phyloP scores from a whole-genome alignment of 768 basidiomycete species.

The Naematelia encephala region DNA sequence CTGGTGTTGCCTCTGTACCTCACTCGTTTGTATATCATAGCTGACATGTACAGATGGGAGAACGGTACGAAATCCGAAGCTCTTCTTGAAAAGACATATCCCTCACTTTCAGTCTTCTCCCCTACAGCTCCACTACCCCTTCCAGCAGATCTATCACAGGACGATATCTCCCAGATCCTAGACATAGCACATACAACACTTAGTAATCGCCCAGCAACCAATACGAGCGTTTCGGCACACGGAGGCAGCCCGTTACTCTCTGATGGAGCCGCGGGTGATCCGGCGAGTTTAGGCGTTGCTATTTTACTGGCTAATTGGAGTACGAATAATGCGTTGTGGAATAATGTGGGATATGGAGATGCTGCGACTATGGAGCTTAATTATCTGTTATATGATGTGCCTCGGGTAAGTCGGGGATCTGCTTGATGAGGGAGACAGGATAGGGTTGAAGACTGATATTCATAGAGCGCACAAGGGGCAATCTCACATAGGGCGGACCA shows the following conservation, averaged over 20 bases:
- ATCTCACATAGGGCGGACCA: conserved; percentile 53
- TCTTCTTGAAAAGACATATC: conserved; percentile 43
- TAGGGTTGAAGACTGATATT: background rate
- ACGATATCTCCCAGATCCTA: conserved; percentile 30
- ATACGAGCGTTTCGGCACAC: conserved; percentile 2
- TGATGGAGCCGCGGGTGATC: conserved; percentile 48
- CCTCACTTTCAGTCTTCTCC: conserved; percentile 38
- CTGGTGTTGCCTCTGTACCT: background rate
- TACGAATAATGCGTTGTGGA: conserved; percentile 27
- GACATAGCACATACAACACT: conserved; percentile 41
- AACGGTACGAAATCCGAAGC: conserved; percentile 47
- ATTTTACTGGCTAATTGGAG: conserved; percentile 38
- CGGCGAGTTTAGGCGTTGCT: conserved; percentile 44
- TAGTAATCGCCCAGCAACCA: conserved; percentile 34
- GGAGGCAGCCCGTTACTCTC: conserved; percentile 26
- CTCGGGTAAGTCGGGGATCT: conserved; percentile 31
- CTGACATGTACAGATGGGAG: conserved; percentile 35
- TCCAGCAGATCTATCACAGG: conserved; percentile 15
- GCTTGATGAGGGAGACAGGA: background rate
- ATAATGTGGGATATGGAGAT: conserved; percentile 40
- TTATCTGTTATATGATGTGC: conserved; percentile 44
- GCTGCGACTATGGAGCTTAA: conserved; percentile 40
- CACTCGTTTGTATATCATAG: background rate
- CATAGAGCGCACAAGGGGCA: conserved; percentile 51
- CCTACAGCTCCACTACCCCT: conserved; percentile 24